Percentiles rank a stretch among this genome's conserved stretches.
Evolutionary conservation across 2,329 filamentous ascomycete species (phyloP).

Genomic region (Aspergillus aculeatinus): DNA sequence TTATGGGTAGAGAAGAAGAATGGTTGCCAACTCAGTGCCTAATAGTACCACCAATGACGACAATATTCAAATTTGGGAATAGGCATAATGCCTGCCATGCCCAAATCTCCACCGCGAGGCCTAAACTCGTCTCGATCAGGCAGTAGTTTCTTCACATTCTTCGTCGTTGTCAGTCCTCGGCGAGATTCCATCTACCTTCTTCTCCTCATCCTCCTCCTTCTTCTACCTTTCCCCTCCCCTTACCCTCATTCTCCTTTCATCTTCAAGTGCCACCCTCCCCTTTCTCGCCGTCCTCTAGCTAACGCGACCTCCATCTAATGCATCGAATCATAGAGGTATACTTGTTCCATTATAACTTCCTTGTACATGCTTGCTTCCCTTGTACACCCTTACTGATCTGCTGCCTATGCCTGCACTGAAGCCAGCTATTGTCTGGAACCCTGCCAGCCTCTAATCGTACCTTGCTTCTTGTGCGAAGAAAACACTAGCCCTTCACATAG

Average conservation of each 20-base stretch:
- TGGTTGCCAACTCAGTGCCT: slow-evolving; percentile 10
- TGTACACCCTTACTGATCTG: background rate
- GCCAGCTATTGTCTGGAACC: background rate
- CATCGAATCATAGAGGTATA: background rate
- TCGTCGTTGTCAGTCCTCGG: background rate
- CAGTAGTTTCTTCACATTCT: slow-evolving; percentile 10
- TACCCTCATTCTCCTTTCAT: background rate
- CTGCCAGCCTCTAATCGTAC: background rate
- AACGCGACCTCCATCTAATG: background rate
- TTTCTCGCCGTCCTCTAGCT: background rate
- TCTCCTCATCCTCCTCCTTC: background rate
- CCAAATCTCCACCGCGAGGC: slow-evolving; percentile 18
- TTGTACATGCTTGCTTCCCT: background rate
- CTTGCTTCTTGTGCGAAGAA: background rate
- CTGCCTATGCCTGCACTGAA: background rate
- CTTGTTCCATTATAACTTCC: background rate
- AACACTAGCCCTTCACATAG: background rate
- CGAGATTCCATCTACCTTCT: slow-evolving; percentile 3
- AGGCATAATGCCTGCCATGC: slow-evolving; percentile 12
- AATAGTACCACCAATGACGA: slow-evolving; percentile 6
- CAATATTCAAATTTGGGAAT: background rate
- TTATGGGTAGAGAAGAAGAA: background rate
- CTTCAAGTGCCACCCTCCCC: background rate
- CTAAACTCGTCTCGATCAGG: slow-evolving; percentile 13
- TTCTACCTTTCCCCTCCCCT: background rate